Conservation (phyloP, 805 yeast species). For the Wickerhamiella cacticola region DNA sequence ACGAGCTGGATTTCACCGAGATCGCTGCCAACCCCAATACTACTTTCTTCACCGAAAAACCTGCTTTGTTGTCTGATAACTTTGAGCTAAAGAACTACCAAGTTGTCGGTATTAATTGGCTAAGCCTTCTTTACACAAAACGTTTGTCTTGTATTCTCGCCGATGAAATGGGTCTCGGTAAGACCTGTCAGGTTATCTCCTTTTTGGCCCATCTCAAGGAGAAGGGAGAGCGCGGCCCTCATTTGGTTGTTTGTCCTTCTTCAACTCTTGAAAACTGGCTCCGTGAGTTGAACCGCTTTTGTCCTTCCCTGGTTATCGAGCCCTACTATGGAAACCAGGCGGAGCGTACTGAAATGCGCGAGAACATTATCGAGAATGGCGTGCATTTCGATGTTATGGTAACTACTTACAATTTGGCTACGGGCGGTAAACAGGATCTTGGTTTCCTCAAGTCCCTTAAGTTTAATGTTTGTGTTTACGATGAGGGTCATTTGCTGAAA, state of each 20-base stretch:
- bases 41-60: conserved; percentile 51
- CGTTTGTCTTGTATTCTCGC: conserved; percentile 86
- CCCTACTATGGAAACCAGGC: conserved; percentile 86
- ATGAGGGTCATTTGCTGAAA: conserved; percentile 95
- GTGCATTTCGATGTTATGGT: conserved; percentile 72
- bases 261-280: conserved; percentile 97
- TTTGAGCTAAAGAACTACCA: conserved; percentile 76
- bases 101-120: conserved; percentile 96
- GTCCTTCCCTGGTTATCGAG: conserved; percentile 67
- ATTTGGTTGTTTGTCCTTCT: conserved; percentile 88
- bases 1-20: conserved; percentile 52
- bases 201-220: conserved; percentile 78
- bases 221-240: conserved; percentile 60
- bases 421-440: conserved; percentile 73
- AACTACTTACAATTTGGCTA: conserved; percentile 85
- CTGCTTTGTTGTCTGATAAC: conserved; percentile 49
- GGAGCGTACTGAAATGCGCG: conserved; percentile 77
- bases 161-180: conserved; percentile 96
- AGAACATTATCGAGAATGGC: conserved; percentile 43
- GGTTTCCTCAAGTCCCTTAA: conserved; percentile 60
- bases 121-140: conserved; percentile 62
- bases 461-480: conserved; percentile 84
- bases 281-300: conserved; percentile 80
- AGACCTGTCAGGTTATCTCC: conserved; percentile 91
- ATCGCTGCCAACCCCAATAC: conserved; percentile 27